These are phyloP conservation scores for Pichia sp. DNA, from an alignment of 1,139 yeast species.

Conservation along the genomic window DNA sequence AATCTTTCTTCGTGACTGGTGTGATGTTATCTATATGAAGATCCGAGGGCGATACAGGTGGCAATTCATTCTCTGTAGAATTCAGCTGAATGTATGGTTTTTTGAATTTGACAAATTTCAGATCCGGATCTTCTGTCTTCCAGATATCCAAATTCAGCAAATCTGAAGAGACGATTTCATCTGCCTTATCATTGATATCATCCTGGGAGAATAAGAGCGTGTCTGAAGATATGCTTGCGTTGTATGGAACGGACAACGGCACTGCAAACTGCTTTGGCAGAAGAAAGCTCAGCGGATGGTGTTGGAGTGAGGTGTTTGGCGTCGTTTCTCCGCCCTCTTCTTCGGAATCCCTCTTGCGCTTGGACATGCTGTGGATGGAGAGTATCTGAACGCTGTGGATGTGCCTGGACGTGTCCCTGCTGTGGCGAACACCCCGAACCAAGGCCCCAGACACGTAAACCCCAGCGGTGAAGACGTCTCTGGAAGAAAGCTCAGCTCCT, in stretches of 20 bases:
- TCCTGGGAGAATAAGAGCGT: constrained; percentile 15
- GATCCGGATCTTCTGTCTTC: constrained; percentile 20
- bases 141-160: constrained; percentile 12
- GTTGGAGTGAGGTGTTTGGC: constrained; percentile 10
- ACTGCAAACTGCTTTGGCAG: constrained; percentile 36
- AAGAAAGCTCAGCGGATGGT: constrained; percentile 35
- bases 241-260: constrained; percentile 28
- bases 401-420: too few species aligned
- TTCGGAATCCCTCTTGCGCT: constrained; percentile 4
- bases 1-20: constrained; percentile 18
- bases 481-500: too few species aligned
- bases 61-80: not conserved
- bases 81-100: constrained; percentile 19
- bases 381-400: not conserved
- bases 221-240: constrained; percentile 18
- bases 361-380: not conserved
- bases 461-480: too few species aligned
- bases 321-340: not conserved
- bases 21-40: constrained; percentile 7
- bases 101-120: constrained; percentile 26
- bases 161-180: constrained; percentile 1
- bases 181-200: constrained; percentile 9
- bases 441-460: too few species aligned
- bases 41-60: too few species aligned
- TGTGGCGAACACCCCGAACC: too few species aligned